Evolutionary conservation across 345 rosid genomes (phyloP).

Genomic region (Moricandia arvensis): DNA sequence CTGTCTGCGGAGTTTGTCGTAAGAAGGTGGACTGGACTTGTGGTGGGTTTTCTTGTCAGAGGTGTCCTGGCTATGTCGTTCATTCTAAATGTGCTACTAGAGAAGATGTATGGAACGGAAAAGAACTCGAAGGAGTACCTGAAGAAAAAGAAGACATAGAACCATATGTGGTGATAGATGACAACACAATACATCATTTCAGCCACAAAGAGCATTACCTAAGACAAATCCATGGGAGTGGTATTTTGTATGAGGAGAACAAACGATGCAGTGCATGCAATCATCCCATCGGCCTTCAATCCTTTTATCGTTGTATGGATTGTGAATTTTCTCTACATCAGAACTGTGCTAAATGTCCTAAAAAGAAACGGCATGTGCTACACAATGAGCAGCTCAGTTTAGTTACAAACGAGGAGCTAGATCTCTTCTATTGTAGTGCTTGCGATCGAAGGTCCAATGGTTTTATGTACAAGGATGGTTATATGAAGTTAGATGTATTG

Average conservation of each 20-base stretch:
- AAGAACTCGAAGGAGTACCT: not conserved
- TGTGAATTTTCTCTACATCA: not conserved
- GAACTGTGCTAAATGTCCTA: not conserved
- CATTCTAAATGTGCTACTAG: not conserved
- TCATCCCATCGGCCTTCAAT: not conserved
- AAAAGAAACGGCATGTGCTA: not conserved
- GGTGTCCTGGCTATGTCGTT: not conserved
- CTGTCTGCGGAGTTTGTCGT: slow-evolving; percentile 4
- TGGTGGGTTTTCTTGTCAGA: slow-evolving; percentile 5
- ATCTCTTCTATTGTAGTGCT: too few relatives aligned
- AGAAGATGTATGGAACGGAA: not conserved
- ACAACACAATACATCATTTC: not conserved
- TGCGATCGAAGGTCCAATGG: too few relatives aligned
- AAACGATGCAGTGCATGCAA: not conserved
- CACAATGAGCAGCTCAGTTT: not conserved
- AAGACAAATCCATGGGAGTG: not conserved
- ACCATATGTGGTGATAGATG: not conserved
- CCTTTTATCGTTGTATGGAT: not conserved
- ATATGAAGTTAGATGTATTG: too few relatives aligned
- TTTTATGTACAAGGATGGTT: too few relatives aligned
- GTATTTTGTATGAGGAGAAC: not conserved
- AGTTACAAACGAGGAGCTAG: too few relatives aligned
- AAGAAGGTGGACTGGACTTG: not conserved
- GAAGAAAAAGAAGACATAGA: not conserved
- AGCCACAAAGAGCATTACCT: not conserved